Evolutionary conservation across 345 rosid species (phyloP).

Genomic region (Sapria himalayana): DNA sequence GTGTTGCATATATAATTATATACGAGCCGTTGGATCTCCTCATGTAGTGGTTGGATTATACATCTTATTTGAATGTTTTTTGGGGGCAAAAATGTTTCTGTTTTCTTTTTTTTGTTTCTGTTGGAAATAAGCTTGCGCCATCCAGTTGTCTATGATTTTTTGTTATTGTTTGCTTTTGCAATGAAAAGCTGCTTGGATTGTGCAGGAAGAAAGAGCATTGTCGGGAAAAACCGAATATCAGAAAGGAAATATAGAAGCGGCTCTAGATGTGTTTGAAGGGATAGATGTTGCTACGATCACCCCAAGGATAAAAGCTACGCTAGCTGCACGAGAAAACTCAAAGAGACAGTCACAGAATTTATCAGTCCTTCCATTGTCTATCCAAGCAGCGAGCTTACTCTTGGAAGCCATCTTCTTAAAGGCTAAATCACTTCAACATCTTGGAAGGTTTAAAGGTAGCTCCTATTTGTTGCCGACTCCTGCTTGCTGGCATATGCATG

Average conservation of each 20-base stretch:
- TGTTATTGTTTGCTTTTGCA: neutral
- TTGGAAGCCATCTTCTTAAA: slow-evolving; percentile 70
- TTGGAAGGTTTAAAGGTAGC: slow-evolving; percentile 48
- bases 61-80: too few relatives aligned
- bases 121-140: too few relatives aligned
- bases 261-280: slow-evolving; percentile 73
- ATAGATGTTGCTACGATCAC: slow-evolving; percentile 51
- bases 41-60: too few relatives aligned
- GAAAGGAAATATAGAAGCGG: slow-evolving; percentile 62
- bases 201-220: slow-evolving; percentile 72
- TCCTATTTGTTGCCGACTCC: neutral
- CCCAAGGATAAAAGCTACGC: slow-evolving; percentile 35
- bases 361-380: slow-evolving; percentile 37
- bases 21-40: too few relatives aligned
- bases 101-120: neutral
- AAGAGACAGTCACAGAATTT: slow-evolving; percentile 24
- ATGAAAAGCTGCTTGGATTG: slow-evolving; percentile 7
- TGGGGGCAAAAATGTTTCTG: too few relatives aligned
- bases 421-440: slow-evolving; percentile 58
- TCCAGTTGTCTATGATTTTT: too few relatives aligned
- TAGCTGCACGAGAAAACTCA: slow-evolving; percentile 25
- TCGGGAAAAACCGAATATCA: slow-evolving; percentile 77
- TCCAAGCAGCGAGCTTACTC: slow-evolving; percentile 48
- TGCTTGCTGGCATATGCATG: too few relatives aligned
- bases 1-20: too few relatives aligned